Evolutionary conservation across 2,329 filamentous ascomycete genomes (phyloP).

Genomic region (Raffaelea ambrosiae): DNA sequence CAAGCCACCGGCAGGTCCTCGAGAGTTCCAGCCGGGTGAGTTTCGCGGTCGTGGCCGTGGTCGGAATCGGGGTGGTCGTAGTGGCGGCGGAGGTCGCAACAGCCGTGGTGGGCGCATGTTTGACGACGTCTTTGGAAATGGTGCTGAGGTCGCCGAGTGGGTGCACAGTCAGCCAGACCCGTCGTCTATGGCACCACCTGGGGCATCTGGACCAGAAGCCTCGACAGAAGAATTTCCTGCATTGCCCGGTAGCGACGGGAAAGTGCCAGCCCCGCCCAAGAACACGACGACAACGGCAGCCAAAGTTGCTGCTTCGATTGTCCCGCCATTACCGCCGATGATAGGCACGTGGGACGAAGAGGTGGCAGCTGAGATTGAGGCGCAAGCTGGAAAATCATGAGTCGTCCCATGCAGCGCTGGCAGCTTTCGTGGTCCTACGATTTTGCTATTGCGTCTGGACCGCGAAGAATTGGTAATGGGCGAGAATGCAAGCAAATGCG

Average conservation of each 20-base stretch:
- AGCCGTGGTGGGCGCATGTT: slow-evolving; percentile 21
- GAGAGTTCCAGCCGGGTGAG: slow-evolving; percentile 22
- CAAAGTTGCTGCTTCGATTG: slow-evolving; percentile 6
- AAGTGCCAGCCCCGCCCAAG: neutral
- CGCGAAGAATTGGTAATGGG: too few relatives aligned
- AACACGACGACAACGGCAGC: slow-evolving; percentile 8
- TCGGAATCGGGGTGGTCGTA: slow-evolving; percentile 20
- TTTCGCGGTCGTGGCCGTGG: slow-evolving; percentile 21
- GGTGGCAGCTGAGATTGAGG: slow-evolving; percentile 30
- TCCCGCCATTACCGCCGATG: slow-evolving; percentile 24
- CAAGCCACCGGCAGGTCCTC: slow-evolving; percentile 1
- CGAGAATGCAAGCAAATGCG: too few relatives aligned
- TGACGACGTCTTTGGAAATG: slow-evolving; percentile 12
- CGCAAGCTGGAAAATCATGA: neutral
- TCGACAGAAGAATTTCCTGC: slow-evolving; percentile 31
- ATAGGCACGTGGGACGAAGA: slow-evolving; percentile 50
- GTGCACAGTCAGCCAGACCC: slow-evolving; percentile 13
- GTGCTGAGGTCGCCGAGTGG: slow-evolving; percentile 13
- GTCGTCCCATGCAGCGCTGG: too few relatives aligned
- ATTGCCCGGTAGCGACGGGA: slow-evolving; percentile 20
- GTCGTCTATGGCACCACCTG: slow-evolving; percentile 16
- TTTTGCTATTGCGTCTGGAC: too few relatives aligned
- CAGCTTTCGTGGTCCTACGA: too few relatives aligned
- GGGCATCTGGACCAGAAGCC: slow-evolving; percentile 16
- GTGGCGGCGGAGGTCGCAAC: neutral